Evolutionary conservation across 1,139 yeast species (phyloP), one percentile per base, ranked within the genome.

Genomic region (Debaryomyces nepalensis): DNA sequence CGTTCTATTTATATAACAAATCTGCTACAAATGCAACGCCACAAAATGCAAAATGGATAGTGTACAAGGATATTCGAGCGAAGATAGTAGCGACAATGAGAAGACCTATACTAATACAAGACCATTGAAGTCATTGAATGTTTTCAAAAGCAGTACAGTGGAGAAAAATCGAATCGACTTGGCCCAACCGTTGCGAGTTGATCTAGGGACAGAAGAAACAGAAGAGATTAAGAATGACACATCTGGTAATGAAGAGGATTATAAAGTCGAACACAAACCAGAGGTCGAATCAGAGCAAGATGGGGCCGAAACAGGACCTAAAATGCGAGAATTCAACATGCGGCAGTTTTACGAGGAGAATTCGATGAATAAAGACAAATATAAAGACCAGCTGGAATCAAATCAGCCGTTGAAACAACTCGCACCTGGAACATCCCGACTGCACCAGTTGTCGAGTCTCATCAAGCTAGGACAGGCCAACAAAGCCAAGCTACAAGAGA

Each of bases 341-440:
- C 5, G 26, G 5, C 27, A 36, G n/a, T 36, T 36, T n/a, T 36
- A 36, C 20, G 16, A 20, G 21, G 39, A 36, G 19, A 36, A 36
- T 27, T 19, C 39, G 19, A 5, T 20, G 12, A 26, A 36, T 14
- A 23, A 27, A 19, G 27, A 29, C 3, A 21, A 27, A 26, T 36
- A 27, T 20, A 12, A 27, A 12, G 29, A 26, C 6, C 33, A 36
- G 19, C 39, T 36, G 39, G 30, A 36, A 22, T 27, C 33, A 8
- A 36, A 36, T 24, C 20, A 26, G 7, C 39, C 39, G 6, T 36
- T 36, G 39, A 36, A 36, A 36, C 39, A 36, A 19, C 32, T 36
- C 6, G 11, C 39, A 3, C 19, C 15, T 19, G 12, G 29, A 2
- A 9, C 27, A 20, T 12, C 16, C 16, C 30, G 37, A 18, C 37